phyloP scores from a whole-genome alignment of 441 rosid genomes.

The Populus tomentosa region DNA sequence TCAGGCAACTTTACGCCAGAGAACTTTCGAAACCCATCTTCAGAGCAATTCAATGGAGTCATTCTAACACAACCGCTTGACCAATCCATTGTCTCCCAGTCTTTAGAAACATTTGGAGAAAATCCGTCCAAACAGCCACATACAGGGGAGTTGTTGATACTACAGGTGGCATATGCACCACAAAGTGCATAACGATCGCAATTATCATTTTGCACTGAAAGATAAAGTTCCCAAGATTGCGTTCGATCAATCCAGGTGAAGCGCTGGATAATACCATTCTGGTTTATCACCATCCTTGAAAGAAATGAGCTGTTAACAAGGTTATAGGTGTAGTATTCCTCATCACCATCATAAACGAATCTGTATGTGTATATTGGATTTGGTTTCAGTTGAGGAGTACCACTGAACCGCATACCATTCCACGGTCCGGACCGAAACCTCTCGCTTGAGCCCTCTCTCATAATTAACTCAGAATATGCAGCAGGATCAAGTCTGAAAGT shows the following conservation, averaged over 20 bases:
- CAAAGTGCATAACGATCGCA: slow-evolving; percentile 13
- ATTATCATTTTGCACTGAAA: not conserved
- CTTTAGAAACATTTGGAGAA: not conserved
- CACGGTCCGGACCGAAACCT: slow-evolving; percentile 16
- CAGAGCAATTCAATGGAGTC: slow-evolving; percentile 3
- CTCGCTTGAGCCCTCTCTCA: not conserved
- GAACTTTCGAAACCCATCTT: not conserved
- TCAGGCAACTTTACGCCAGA: slow-evolving; percentile 6
- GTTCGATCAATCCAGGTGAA: slow-evolving; percentile 3
- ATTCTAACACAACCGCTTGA: slow-evolving; percentile 8
- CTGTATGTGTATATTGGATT: slow-evolving; percentile 2
- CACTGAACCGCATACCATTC: slow-evolving; percentile 24
- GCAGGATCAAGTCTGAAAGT: not conserved
- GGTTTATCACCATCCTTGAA: slow-evolving; percentile 16
- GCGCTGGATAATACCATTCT: slow-evolving; percentile 8
- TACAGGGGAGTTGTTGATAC: not conserved
- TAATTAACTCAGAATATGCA: slow-evolving; percentile 22
- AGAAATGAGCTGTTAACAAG: slow-evolving; percentile 2
- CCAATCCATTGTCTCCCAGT: slow-evolving; percentile 9
- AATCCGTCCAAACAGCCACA: slow-evolving; percentile 7
- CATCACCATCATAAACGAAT: slow-evolving; percentile 9
- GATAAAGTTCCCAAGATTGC: not conserved
- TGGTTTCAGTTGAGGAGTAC: slow-evolving; percentile 8
- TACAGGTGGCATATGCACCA: slow-evolving; percentile 1
- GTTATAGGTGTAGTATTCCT: slow-evolving; percentile 1